Base-by-base conservation (phyloP, 768 basidiomycete species). In the Paxillus involutus region DNA sequence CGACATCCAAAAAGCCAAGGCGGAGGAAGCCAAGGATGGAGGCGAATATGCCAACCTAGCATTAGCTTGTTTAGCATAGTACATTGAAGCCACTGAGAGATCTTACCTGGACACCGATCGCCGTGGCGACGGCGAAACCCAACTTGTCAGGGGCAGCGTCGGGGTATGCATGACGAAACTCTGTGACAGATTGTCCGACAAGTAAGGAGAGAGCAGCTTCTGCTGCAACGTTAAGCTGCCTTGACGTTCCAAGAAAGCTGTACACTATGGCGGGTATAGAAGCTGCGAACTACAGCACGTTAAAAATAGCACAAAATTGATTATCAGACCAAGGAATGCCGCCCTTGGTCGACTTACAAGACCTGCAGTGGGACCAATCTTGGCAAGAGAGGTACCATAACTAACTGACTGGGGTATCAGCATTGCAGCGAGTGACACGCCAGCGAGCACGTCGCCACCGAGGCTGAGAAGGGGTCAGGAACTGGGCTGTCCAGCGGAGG, bases 1-100 rank as follows among this genome's bases (percentile, higher is more conserved):
- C 89, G 12, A 96, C 94, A 67, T 98, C 95, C 49, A 96, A 83
- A 71, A 96, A 96, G 2, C 94, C 94, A 10, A 98, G 77, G 24
- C 93, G 80, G 66, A 95, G 86, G 62, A 96, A 82, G 3, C 95
- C 95, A 30, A 97, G 78, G 24, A 89, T 68, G 55, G 91, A 93
- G 1, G 92, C 87, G 59, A 97, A 88, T 32, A 95, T 60, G 39
- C 94, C 94, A 59, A 86, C 89, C 89, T 91, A 57, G 5, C 12
- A 30, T 16, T 29, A 16, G 8, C 17, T 6, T 49, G 16, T 19
- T 44, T 16, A 41, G 19, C 13, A 32, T 36, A 6, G 19, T 5
- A 17, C 44, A 10, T 58, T 6, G 21, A 42, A 26, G 9, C 2
- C 10, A 36, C 11, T 2, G 21, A 16, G 33, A 46, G 36, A 40